Base-by-base conservation (phyloP, 306 rosid genomes). In the Oemleria cerasiformis region DNA sequence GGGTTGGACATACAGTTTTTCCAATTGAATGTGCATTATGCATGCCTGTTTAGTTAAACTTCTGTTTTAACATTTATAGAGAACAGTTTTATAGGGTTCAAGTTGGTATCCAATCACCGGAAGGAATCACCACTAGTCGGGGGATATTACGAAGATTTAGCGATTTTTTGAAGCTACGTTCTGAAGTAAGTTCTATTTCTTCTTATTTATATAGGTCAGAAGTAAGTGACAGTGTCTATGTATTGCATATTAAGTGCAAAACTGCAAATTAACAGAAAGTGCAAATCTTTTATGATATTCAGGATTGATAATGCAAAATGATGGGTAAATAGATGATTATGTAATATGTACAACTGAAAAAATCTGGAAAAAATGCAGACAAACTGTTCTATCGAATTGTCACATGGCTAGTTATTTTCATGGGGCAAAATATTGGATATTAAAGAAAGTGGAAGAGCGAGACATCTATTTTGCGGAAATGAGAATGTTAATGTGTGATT, bases 101-200 rank as follows among this genome's bases (percentile, higher is more conserved):
- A 89, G 92, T 94, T 58, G 94, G 89, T 56, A 43, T 94, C 55
- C 91, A 88, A 83, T 91, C 98, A 2, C 98, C 95, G 10, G 82
- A 88, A 80, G 94, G 92, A 67, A 82, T 89, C 76, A 87, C 97
- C 71, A 77, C 87, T 40, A 81, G 82, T 0, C 83, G 96, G 65
- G 77, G 65, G 3, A 84, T 89, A 79, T 76, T 88, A 61, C 87
- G 95, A 77, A 87, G 98, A 89, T 94, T 83, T 82, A 91, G 62
- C 4, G 92, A 91, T 74, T 94, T 94, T 78, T 68, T 89, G 51
- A 76, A 86, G 68, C 85, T 94, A 43, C 87, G 62, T 72, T 80
- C 86, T 39, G 90, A 94, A 55, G 98, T 94, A 72, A 83, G 88
- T 80, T 62, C 21, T 0, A 63, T 57, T 44, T 34, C 65, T 41